A percentile compares a stretch with the other conserved stretches of the same genome.
Conservation (phyloP, 805 yeast genomes). For the Nakazawaea peltata region DNA sequence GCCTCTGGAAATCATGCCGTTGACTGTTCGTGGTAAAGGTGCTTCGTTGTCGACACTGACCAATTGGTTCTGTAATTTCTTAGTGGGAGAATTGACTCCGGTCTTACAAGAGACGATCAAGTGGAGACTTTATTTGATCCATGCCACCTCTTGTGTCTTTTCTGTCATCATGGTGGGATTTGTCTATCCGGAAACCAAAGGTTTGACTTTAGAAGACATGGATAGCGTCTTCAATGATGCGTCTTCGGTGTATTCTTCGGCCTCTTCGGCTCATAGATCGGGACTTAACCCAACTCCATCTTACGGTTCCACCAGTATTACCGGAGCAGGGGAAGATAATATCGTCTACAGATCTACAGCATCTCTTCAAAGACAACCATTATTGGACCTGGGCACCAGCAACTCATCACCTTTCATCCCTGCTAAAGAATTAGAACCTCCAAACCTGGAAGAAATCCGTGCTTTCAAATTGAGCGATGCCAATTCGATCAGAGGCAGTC, state of each 20-base stretch:
- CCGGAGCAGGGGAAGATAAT: slow-evolving; percentile 7
- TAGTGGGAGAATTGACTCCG: slow-evolving; percentile 90
- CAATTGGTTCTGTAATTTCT: slow-evolving; percentile 84
- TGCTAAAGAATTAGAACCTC: slow-evolving; percentile 26
- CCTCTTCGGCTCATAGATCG: not conserved
- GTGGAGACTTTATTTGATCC: slow-evolving; percentile 76
- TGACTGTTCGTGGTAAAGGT: slow-evolving; percentile 76
- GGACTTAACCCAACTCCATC: not conserved
- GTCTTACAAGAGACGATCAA: slow-evolving; percentile 63
- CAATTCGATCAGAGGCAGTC: slow-evolving; percentile 26
- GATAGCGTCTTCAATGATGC: slow-evolving; percentile 77
- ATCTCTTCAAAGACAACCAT: slow-evolving; percentile 19
- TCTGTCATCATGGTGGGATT: slow-evolving; percentile 68
- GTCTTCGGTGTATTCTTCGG: slow-evolving; percentile 4
- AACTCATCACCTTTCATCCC: slow-evolving; percentile 14
- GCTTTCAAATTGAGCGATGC: slow-evolving; percentile 25
- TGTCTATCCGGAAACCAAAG: slow-evolving; percentile 85
- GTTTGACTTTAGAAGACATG: slow-evolving; percentile 85
- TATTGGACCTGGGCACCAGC: slow-evolving; percentile 5
- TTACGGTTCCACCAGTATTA: slow-evolving; percentile 5
- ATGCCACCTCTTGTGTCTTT: slow-evolving; percentile 54
- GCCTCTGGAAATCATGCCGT: slow-evolving; percentile 78
- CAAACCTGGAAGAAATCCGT: slow-evolving; percentile 26
- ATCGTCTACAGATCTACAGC: slow-evolving; percentile 12
- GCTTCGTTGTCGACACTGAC: slow-evolving; percentile 84